Conservation (phyloP, 2,329 filamentous ascomycete genomes). For the Penicillium carneum region DNA sequence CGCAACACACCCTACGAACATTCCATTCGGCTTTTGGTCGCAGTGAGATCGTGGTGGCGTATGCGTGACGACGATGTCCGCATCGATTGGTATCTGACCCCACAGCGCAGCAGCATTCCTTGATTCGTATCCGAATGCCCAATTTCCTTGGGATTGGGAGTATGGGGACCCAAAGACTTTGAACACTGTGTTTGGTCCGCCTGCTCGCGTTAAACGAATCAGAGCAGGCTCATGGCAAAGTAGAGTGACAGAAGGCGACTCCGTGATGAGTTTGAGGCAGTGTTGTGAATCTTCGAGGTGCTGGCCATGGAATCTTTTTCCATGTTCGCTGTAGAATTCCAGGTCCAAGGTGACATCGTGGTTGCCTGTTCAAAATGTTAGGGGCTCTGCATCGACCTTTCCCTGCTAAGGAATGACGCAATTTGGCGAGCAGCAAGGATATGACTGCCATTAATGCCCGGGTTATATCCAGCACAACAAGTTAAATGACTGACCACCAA, state of each 20-base stretch:
- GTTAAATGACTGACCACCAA: conserved; percentile 57
- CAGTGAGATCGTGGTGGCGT: conserved; percentile 61
- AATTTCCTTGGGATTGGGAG: conserved; percentile 56
- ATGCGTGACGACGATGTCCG: conserved; percentile 65
- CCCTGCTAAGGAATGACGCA: neutral
- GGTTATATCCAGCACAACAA: neutral
- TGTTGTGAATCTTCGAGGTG: conserved; percentile 53
- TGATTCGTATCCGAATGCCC: conserved; percentile 64
- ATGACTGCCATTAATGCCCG: neutral
- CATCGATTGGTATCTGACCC: conserved; percentile 58
- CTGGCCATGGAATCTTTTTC: conserved; percentile 54
- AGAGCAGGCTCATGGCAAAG: conserved; percentile 59
- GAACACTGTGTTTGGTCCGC: conserved; percentile 59
- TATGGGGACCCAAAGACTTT: conserved; percentile 67
- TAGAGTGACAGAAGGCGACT: conserved; percentile 57
- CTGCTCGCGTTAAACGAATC: conserved; percentile 54
- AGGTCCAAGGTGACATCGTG: conserved; percentile 64
- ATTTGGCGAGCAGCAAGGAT: neutral
- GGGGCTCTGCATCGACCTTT: neutral
- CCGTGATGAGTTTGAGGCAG: conserved; percentile 54
- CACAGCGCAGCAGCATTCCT: conserved; percentile 56
- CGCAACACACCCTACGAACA: conserved; percentile 58
- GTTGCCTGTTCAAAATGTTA: conserved; percentile 55
- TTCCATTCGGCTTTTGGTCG: conserved; percentile 49
- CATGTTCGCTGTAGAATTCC: conserved; percentile 56